Conservation (phyloP, 352 stramenopile genomes). For the Phytophthora boehmeriae region DNA sequence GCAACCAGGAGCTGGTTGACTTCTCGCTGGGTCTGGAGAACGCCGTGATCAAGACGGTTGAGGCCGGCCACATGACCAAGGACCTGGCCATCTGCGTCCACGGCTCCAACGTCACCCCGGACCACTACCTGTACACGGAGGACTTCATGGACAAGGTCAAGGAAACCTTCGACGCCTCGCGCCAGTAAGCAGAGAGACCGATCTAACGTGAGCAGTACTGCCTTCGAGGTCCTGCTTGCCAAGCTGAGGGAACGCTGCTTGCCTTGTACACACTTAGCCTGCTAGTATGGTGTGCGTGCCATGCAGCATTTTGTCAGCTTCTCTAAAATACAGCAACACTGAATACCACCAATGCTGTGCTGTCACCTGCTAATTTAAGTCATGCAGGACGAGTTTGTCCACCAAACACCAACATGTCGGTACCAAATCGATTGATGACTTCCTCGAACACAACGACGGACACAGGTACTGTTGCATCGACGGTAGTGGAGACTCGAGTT, state of each 20-base stretch:
- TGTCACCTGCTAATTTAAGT: constrained; percentile 20
- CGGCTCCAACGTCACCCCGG: constrained; percentile 53
- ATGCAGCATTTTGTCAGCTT: constrained; percentile 29
- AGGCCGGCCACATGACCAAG: constrained; percentile 86
- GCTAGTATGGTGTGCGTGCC: constrained; percentile 10
- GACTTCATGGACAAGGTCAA: constrained; percentile 90
- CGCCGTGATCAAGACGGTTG: constrained; percentile 77
- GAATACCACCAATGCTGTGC: constrained; percentile 8
- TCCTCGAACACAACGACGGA: not conserved
- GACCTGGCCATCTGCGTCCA: constrained; percentile 83
- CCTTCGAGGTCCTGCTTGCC: constrained; percentile 13
- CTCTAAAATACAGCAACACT: constrained; percentile 29
- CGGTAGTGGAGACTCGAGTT: constrained; percentile 10
- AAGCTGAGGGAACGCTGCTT: constrained; percentile 32
- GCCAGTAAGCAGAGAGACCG: constrained; percentile 38
- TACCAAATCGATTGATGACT: not conserved
- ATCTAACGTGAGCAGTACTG: not conserved
- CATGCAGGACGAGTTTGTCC: not conserved
- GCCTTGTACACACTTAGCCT: constrained; percentile 32
- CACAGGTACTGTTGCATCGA: not conserved
- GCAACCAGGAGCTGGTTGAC: constrained; percentile 71
- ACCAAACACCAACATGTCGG: not conserved
- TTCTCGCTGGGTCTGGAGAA: constrained; percentile 66
- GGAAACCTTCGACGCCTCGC: constrained; percentile 66
- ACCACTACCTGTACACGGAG: constrained; percentile 67